Evolutionary conservation across 306 rosid species (phyloP).

Genomic region (Gastrolobium bilobum): DNA sequence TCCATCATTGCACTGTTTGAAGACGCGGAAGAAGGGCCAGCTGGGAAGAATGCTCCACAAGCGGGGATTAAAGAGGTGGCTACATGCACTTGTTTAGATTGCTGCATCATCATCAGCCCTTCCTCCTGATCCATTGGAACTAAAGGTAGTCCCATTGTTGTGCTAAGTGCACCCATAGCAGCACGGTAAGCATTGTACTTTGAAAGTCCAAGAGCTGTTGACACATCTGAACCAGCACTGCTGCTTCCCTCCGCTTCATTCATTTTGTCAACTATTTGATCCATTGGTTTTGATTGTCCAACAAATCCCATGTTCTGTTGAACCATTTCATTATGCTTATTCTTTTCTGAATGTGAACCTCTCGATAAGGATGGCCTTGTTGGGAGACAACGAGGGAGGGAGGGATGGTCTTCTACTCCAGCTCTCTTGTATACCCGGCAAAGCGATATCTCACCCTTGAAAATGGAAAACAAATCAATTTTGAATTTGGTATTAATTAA

Average conservation of each 20-base stretch:
- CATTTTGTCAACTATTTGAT: slow-evolving; percentile 45
- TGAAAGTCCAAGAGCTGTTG: slow-evolving; percentile 76
- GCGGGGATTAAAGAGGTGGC: slow-evolving; percentile 40
- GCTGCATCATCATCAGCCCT: slow-evolving; percentile 57
- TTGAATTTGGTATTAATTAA: too few relatives aligned
- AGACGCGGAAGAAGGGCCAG: slow-evolving; percentile 35
- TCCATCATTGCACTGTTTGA: slow-evolving; percentile 56
- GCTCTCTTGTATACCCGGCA: slow-evolving; percentile 97
- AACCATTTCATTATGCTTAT: slow-evolving; percentile 46
- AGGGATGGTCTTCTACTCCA: slow-evolving; percentile 95
- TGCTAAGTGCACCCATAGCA: slow-evolving; percentile 30
- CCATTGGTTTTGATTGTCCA: slow-evolving; percentile 47
- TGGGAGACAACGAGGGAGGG: slow-evolving; percentile 86
- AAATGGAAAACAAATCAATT: slow-evolving; percentile 5
- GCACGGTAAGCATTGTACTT: slow-evolving; percentile 50
- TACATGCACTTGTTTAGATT: background rate
- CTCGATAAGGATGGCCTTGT: slow-evolving; percentile 70
- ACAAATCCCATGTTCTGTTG: slow-evolving; percentile 55
- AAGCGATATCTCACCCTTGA: slow-evolving; percentile 89
- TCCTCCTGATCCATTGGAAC: slow-evolving; percentile 53
- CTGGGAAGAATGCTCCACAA: slow-evolving; percentile 41
- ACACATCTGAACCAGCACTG: slow-evolving; percentile 50
- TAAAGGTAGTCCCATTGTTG: slow-evolving; percentile 39
- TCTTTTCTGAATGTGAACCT: slow-evolving; percentile 38
- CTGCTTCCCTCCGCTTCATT: slow-evolving; percentile 63